Base-by-base conservation (phyloP, 495 filamentous ascomycete genomes). In the Penicillium argentinense region DNA sequence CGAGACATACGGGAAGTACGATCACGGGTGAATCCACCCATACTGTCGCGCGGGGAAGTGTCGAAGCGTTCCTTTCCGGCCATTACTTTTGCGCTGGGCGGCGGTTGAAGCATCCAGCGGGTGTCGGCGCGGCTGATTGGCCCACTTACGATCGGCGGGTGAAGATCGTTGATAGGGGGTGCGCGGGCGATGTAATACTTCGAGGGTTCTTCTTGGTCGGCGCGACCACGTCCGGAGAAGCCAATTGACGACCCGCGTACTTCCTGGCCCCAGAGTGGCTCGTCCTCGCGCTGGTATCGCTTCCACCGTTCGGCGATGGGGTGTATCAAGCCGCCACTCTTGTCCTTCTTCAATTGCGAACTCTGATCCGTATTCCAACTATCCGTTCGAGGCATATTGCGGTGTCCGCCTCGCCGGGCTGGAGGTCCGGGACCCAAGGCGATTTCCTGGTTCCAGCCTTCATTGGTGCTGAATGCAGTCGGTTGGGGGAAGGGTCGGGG, bases 91-190 rank as follows among this genome's bases (percentile, higher is more conserved):
- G 90, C 88, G 39, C 78, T 79, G 27, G 91, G 91, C 3, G 89
- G 89, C 2, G 90, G 91, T 63, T 92, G 87, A 24, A 95, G 71
- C 89, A 96, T 93, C 91, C 91, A 96, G 55, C 71, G 69, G n/a
- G 82, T 83, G 42, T 85, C 87, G 18, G 80, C 81, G 39, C 74
- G 77, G 59, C 83, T 79, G 13, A 74, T 66, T 5, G 88, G 86
- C 49, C 82, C 83, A 61, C 87, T 87, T 39, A 95, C 89, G 41
- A 92, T 85, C 8, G 91, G 88, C 8, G 90, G 89, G 57, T 95
- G 88, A 24, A 88, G 76, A 51, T 95, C 88, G 62, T 93, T 93
- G 50, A 95, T 83, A 8, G 87, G 84, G 9, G 89, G 89, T 46
- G 86, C 87, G 19, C 76, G 73, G n/a, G 83, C 77, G 39, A 75